Evolutionary conservation across 805 yeast genomes (phyloP).

Genomic region (Yarrowia sp.): DNA sequence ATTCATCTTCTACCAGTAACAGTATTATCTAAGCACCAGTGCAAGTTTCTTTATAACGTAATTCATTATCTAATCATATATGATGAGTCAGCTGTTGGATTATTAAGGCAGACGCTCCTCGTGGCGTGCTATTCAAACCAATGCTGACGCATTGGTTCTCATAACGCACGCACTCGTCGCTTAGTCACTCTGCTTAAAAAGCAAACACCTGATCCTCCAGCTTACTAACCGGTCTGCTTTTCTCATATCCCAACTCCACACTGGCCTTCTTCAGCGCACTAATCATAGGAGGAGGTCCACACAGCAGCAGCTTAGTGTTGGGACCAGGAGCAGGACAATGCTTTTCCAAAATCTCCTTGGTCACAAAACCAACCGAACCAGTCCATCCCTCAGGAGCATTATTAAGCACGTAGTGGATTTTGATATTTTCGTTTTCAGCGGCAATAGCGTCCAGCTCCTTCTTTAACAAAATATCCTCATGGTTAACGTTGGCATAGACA

Average conservation of each 20-base stretch:
- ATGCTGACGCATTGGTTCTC: neutral
- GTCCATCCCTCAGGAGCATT: slow-evolving; percentile 68
- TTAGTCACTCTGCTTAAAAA: too few species aligned
- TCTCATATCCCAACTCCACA: slow-evolving; percentile 65
- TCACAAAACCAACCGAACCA: slow-evolving; percentile 83
- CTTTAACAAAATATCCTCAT: slow-evolving; percentile 74
- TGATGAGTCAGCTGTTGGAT: too few species aligned
- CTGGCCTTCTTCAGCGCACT: slow-evolving; percentile 80
- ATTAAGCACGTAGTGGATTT: slow-evolving; percentile 70
- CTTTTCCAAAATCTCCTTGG: slow-evolving; percentile 64
- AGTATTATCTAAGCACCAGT: too few species aligned
- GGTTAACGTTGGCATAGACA: slow-evolving; percentile 76
- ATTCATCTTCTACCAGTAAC: too few species aligned
- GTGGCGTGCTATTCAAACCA: neutral
- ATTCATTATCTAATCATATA: slow-evolving; percentile 26
- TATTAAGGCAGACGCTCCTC: neutral
- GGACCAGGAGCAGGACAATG: slow-evolving; percentile 60
- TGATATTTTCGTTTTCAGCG: slow-evolving; percentile 51
- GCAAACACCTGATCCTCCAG: slow-evolving; percentile 88
- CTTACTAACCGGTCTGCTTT: slow-evolving; percentile 86
- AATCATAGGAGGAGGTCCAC: slow-evolving; percentile 95
- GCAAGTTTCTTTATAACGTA: too few species aligned
- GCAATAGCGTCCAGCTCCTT: slow-evolving; percentile 72
- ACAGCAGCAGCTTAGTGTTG: slow-evolving; percentile 68
- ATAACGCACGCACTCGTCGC: neutral